These are phyloP conservation scores for Magnaporthales sp. DNA, from an alignment of 2,329 filamentous ascomycete genomes.

Conservation along the genomic window DNA sequence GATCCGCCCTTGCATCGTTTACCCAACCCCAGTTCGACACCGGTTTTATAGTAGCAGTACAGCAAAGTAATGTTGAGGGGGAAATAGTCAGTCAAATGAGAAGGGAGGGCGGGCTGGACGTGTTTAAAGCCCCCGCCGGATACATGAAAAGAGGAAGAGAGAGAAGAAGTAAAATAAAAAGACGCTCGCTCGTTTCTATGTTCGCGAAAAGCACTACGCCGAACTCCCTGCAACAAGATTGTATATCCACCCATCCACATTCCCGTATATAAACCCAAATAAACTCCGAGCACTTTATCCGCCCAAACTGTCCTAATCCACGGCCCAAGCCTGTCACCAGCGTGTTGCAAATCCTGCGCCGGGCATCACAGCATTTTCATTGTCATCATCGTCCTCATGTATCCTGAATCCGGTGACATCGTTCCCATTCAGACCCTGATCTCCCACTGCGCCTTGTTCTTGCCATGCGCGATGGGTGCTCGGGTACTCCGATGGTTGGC, in stretches of 20 bases:
- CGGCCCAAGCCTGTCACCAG: not conserved
- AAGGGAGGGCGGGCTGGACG: not conserved
- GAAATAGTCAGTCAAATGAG: not conserved
- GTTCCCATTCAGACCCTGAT: not conserved
- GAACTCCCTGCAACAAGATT: not conserved
- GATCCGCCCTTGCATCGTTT: not conserved
- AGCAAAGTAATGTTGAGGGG: not conserved
- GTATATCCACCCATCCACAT: not conserved
- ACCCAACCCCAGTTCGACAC: not conserved
- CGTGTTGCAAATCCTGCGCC: not conserved
- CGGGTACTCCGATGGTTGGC: conserved; percentile 47
- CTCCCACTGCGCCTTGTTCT: conserved; percentile 9
- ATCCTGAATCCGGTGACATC: conserved; percentile 11
- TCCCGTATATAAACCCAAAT: not conserved
- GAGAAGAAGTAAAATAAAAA: not conserved
- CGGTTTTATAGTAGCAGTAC: not conserved
- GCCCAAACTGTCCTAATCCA: not conserved
- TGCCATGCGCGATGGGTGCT: conserved; percentile 37
- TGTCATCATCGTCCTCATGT: conserved; percentile 12
- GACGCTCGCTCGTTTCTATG: not conserved
- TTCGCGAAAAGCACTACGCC: not conserved
- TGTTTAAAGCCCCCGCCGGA: not conserved
- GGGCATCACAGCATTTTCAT: not conserved
- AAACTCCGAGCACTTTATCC: not conserved
- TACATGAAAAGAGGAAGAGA: not conserved